Percentiles rank a stretch among this genome's conserved stretches.
These are phyloP conservation scores for Nakazawaea anatomiae DNA, from an alignment of 805 yeast genomes.

Conservation along the genomic window DNA sequence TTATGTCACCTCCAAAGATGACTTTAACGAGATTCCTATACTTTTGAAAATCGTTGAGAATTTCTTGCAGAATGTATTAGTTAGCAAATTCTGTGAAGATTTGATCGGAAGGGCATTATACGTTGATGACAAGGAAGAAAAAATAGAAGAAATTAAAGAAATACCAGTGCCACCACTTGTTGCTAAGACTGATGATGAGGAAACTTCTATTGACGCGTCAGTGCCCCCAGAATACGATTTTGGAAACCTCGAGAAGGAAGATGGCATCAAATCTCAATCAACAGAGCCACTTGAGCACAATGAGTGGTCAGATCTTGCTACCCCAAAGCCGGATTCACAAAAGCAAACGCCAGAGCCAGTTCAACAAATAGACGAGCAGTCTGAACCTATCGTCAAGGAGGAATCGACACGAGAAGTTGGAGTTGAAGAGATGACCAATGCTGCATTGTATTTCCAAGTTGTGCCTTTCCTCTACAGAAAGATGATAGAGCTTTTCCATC, in stretches of 20 bases:
- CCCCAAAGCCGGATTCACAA: neutral
- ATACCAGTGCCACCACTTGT: no score
- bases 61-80: slow-evolving; percentile 26
- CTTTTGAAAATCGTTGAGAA: slow-evolving; percentile 27
- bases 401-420: neutral
- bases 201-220: neutral
- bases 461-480: slow-evolving; percentile 27
- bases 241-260: slow-evolving; percentile 15
- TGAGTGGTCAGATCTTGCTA: slow-evolving; percentile 3
- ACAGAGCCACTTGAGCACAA: neutral
- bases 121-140: slow-evolving; percentile 27
- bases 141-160: neutral
- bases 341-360: slow-evolving; percentile 16
- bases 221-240: slow-evolving; percentile 17
- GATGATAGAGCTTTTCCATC: slow-evolving; percentile 17
- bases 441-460: slow-evolving; percentile 28
- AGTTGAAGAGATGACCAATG: slow-evolving; percentile 19
- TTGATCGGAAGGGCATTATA: slow-evolving; percentile 25
- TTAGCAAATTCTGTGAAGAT: slow-evolving; percentile 28
- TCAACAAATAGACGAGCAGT: slow-evolving; percentile 8
- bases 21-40: slow-evolving; percentile 27
- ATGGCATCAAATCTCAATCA: no score
- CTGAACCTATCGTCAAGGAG: neutral
- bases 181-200: neutral
- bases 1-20: neutral